These are phyloP conservation scores for Aureobasidium lini DNA, from an alignment of 2,329 filamentous ascomycete species.

Conservation along the genomic window DNA sequence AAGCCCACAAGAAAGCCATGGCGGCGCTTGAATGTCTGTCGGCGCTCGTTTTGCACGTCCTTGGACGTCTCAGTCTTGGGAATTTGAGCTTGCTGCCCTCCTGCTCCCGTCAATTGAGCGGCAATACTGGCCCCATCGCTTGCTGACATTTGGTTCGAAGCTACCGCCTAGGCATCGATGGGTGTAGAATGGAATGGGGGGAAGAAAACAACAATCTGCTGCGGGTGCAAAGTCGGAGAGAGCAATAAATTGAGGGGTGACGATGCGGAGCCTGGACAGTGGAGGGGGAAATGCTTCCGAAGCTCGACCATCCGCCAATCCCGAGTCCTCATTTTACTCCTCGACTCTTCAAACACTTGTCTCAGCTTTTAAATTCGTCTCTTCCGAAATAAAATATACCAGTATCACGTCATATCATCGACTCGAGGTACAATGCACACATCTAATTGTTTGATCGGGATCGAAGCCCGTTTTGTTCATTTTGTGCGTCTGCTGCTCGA, in stretches of 20 bases:
- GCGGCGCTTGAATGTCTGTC: conserved; percentile 45
- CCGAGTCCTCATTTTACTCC: not conserved
- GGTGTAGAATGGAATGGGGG: not conserved
- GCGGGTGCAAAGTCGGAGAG: not conserved
- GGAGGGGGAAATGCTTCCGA: not conserved
- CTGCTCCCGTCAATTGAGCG: conserved; percentile 7
- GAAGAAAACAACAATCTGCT: not conserved
- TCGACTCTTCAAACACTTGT: not conserved
- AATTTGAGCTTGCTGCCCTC: conserved; percentile 5
- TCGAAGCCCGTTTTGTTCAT: not conserved
- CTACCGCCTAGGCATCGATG: conserved; percentile 12
- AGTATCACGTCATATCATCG: not conserved
- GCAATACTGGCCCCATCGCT: not conserved
- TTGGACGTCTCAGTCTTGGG: conserved; percentile 16
- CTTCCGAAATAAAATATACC: not conserved
- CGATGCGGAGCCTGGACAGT: not conserved
- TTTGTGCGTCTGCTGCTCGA: conserved; percentile 8
- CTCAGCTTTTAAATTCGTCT: not conserved
- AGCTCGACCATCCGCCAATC: not conserved
- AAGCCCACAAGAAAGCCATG: conserved; percentile 53
- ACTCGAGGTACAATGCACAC: not conserved
- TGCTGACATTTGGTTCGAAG: conserved; percentile 8
- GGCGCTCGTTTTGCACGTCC: conserved; percentile 32
- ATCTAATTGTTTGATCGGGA: not conserved
- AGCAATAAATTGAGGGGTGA: conserved; percentile 8